phyloP scores from a whole-genome alignment of 768 basidiomycete species.

The Xerocomus brunneocitrinus region DNA sequence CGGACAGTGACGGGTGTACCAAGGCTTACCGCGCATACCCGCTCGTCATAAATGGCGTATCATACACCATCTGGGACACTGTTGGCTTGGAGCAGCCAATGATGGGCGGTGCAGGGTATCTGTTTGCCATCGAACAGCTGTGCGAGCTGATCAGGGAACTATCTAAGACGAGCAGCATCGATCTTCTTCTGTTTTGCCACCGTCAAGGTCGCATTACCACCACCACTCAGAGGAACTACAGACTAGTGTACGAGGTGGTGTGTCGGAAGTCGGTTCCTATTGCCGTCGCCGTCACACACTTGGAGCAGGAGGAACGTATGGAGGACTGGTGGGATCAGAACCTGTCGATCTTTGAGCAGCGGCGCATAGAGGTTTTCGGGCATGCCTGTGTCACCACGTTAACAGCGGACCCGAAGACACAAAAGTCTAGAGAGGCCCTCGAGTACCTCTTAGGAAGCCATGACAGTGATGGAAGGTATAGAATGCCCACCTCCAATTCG shows the following conservation, averaged over 20 bases:
- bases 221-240: neutral
- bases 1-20: slow-evolving; percentile 1
- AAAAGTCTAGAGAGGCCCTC: neutral
- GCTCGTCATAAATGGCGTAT: neutral
- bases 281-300: neutral
- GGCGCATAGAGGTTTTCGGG: neutral
- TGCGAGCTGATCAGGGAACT: neutral
- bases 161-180: neutral
- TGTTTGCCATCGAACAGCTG: neutral
- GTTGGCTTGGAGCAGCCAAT: slow-evolving; percentile 1
- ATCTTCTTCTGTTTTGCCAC: slow-evolving; percentile 1
- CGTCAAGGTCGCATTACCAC: neutral
- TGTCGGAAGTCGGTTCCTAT: neutral
- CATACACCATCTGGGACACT: slow-evolving; percentile 2
- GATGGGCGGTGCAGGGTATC: neutral
- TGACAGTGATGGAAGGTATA: neutral
- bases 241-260: neutral
- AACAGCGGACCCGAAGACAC: neutral
- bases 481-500: neutral
- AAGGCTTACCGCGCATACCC: neutral
- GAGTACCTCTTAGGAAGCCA: neutral
- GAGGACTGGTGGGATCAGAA: slow-evolving; percentile 1
- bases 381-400: neutral
- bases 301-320: neutral
- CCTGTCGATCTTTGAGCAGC: neutral